These are phyloP conservation scores for Fraxinus cuspidata DNA, from an alignment of 257 asterid species.

Conservation along the genomic window DNA sequence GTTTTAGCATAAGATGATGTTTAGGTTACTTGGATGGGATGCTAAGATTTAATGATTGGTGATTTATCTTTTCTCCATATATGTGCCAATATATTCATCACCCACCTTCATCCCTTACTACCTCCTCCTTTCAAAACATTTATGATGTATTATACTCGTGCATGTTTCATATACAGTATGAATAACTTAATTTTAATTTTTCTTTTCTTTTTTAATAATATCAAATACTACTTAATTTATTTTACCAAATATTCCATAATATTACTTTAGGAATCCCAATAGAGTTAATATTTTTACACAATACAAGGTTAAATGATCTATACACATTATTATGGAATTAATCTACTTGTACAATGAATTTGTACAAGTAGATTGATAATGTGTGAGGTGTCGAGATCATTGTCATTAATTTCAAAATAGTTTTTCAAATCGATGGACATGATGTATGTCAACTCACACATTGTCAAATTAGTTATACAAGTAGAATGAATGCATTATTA, in stretches of 20 bases:
- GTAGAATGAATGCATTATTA: neutral
- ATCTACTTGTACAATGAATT: no score
- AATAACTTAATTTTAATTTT: no score
- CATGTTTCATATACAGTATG: no score
- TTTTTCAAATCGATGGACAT: no score
- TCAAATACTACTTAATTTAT: neutral
- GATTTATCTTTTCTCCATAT: neutral
- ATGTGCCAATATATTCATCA: neutral
- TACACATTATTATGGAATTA: neutral
- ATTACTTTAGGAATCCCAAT: neutral
- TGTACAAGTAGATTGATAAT: no score
- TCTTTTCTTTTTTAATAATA: neutral
- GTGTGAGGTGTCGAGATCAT: no score
- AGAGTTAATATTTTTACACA: neutral
- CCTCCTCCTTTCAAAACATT: no score
- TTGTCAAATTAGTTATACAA: no score
- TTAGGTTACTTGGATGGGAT: slow-evolving; percentile 4
- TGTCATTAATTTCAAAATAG: no score
- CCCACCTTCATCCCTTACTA: neutral
- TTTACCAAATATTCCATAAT: neutral
- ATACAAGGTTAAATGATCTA: neutral
- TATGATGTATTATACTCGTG: neutral
- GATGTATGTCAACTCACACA: no score
- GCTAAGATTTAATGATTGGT: neutral
- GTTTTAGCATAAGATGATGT: neutral